Evolutionary conservation across 306 rosid genomes (phyloP).

Genomic region (Geum urbanum): DNA sequence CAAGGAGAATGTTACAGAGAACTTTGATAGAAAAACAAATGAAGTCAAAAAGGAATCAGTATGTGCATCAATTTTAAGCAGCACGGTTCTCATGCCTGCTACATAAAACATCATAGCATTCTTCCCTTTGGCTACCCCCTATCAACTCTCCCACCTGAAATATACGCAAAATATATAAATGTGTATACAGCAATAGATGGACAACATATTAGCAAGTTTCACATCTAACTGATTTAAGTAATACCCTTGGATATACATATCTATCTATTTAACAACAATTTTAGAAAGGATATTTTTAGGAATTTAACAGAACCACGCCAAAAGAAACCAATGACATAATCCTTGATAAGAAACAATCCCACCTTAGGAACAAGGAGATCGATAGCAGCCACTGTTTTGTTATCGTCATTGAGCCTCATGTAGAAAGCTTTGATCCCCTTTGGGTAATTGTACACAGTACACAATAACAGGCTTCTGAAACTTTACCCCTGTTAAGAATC

Average conservation of each 20-base stretch:
- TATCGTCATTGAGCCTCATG: slow-evolving; percentile 79
- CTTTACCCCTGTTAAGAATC: slow-evolving; percentile 77
- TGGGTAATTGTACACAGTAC: slow-evolving; percentile 75
- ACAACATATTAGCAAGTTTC: background rate
- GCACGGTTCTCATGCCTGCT: slow-evolving; percentile 39
- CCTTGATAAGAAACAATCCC: background rate
- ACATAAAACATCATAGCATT: slow-evolving; percentile 64
- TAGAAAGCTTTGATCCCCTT: slow-evolving; percentile 31
- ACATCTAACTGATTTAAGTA: background rate
- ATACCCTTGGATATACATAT: background rate
- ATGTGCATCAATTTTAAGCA: background rate
- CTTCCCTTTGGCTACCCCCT: slow-evolving; percentile 97
- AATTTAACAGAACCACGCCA: too few species aligned
- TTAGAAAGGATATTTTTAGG: too few species aligned
- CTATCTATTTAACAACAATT: too few species aligned
- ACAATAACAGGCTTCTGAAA: slow-evolving; percentile 90
- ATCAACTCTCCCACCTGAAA: slow-evolving; percentile 87
- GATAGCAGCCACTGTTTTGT: slow-evolving; percentile 90
- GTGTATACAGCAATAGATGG: background rate
- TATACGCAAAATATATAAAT: background rate
- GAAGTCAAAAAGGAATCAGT: background rate
- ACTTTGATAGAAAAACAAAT: too few species aligned
- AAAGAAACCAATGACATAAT: background rate
- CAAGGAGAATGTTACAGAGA: too few species aligned
- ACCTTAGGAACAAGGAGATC: slow-evolving; percentile 98